These are phyloP conservation scores for Ascochyta lentis DNA, from an alignment of 2,329 filamentous ascomycete species.

Conservation along the genomic window DNA sequence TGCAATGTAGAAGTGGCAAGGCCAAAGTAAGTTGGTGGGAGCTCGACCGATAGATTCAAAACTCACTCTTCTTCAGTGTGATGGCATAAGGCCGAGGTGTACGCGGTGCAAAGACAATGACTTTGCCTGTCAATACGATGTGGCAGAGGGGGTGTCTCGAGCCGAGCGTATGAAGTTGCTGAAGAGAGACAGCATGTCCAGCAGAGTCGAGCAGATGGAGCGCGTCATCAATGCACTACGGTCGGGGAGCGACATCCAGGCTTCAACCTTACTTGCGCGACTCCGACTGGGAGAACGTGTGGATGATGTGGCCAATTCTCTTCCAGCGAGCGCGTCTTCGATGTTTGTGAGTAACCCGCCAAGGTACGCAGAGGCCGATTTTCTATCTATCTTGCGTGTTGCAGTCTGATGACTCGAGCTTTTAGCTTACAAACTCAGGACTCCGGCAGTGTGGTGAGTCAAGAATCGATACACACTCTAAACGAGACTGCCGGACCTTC, in stretches of 20 bases:
- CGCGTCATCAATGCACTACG: slow-evolving; percentile 28
- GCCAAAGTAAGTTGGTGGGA: slow-evolving; percentile 28
- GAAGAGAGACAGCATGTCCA: slow-evolving; percentile 28
- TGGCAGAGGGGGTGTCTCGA: slow-evolving; percentile 33
- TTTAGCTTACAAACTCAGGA: slow-evolving; percentile 29
- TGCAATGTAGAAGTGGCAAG: slow-evolving; percentile 33
- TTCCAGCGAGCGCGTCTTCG: slow-evolving; percentile 19
- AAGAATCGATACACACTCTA: slow-evolving; percentile 15
- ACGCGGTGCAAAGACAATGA: slow-evolving; percentile 30
- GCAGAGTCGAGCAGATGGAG: slow-evolving; percentile 29
- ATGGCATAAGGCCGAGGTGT: slow-evolving; percentile 31
- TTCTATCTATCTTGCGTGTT: slow-evolving; percentile 8
- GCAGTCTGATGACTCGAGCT: slow-evolving; percentile 19
- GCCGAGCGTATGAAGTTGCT: slow-evolving; percentile 35
- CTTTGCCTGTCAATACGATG: slow-evolving; percentile 31
- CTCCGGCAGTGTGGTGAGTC: slow-evolving; percentile 22
- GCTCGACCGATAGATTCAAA: not conserved
- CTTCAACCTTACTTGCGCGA: slow-evolving; percentile 27
- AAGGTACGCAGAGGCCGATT: slow-evolving; percentile 24
- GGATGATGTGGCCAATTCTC: slow-evolving; percentile 28
- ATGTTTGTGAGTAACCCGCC: slow-evolving; percentile 17
- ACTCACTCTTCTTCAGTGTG: slow-evolving; percentile 25
- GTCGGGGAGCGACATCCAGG: slow-evolving; percentile 30
- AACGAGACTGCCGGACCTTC: slow-evolving; percentile 10
- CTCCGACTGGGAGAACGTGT: slow-evolving; percentile 29